A percentile compares a stretch with the other conserved stretches of the same genome.
Evolutionary conservation across 2,329 filamentous ascomycete species (phyloP).

Genomic region (Curvularia sp.): DNA sequence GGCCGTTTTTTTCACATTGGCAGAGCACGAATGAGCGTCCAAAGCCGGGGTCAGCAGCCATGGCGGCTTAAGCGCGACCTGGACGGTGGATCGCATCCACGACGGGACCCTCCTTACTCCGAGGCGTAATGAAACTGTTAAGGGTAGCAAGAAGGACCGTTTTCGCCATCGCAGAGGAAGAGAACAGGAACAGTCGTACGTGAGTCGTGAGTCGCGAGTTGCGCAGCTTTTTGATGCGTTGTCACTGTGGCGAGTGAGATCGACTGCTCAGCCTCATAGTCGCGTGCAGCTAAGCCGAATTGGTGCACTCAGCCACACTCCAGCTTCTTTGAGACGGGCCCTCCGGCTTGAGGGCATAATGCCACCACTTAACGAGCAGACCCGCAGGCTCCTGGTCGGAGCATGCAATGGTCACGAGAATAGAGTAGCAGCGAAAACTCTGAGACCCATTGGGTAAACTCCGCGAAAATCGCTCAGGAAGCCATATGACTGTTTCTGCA

Average conservation of each 20-base stretch:
- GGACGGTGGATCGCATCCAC: constrained; percentile 36
- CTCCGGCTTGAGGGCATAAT: constrained; percentile 32
- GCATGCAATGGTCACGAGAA: constrained; percentile 41
- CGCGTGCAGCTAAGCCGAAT: constrained; percentile 29
- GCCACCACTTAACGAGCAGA: constrained; percentile 20
- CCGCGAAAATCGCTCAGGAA: constrained; percentile 35
- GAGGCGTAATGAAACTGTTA: constrained; percentile 35
- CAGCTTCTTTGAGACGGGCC: constrained; percentile 39
- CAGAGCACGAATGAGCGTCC: constrained; percentile 41
- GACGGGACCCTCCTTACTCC: constrained; percentile 28
- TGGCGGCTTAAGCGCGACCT: constrained; percentile 42
- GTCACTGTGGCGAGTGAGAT: constrained; percentile 44
- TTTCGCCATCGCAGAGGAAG: constrained; percentile 17
- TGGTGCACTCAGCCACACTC: constrained; percentile 43
- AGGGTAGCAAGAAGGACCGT: constrained; percentile 24
- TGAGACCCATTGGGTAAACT: constrained; percentile 31
- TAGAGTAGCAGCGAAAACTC: constrained; percentile 33
- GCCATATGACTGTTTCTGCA: constrained; percentile 43
- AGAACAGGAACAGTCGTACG: constrained; percentile 5
- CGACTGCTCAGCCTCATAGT: constrained; percentile 44
- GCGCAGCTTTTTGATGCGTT: constrained; percentile 41
- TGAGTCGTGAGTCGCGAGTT: constrained; percentile 19
- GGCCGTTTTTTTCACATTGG: constrained; percentile 35
- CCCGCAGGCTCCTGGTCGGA: constrained; percentile 27
- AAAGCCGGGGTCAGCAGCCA: constrained; percentile 33